A percentile compares a stretch with the other conserved stretches of the same genome.
These are phyloP conservation scores for Pseudogymnoascus sp. DNA, from an alignment of 2,329 filamentous ascomycete genomes.

Conservation along the genomic window DNA sequence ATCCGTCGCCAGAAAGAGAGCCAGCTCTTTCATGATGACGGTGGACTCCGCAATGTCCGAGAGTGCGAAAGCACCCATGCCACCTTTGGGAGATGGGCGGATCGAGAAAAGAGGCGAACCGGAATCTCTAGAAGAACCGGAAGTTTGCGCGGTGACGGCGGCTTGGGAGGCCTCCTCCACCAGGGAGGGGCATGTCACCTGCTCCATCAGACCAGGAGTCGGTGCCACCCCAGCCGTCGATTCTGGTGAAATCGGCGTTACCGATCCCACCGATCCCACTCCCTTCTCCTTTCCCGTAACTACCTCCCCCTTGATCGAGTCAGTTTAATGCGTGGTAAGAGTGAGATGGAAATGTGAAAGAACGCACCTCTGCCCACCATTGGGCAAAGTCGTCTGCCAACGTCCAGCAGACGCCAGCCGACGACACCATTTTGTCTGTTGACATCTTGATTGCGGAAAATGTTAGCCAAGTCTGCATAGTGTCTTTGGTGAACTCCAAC, in stretches of 20 bases:
- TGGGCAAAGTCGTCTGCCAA: background rate
- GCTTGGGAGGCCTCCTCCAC: background rate
- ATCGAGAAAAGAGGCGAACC: constrained; percentile 26
- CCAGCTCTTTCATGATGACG: constrained; percentile 23
- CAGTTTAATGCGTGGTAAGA: background rate
- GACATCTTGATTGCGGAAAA: background rate
- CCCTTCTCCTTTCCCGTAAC: constrained; percentile 20
- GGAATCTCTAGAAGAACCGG: constrained; percentile 18
- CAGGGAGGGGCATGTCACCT: constrained; percentile 1
- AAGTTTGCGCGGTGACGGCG: constrained; percentile 10
- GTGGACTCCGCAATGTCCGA: constrained; percentile 23
- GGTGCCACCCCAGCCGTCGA: background rate
- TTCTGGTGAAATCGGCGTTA: constrained; percentile 4
- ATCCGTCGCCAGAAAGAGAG: constrained; percentile 20
- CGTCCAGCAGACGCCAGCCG: background rate
- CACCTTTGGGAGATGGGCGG: constrained; percentile 22
- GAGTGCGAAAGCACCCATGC: constrained; percentile 26
- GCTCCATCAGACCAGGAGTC: background rate
- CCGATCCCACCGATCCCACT: constrained; percentile 32
- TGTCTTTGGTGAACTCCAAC: background rate
- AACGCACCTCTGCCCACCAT: background rate
- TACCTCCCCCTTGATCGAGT: background rate
- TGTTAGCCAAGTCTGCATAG: background rate
- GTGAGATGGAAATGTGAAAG: background rate
- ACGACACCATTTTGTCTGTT: background rate